These are phyloP conservation scores for Pyronema omphalodes DNA, from an alignment of 495 filamentous ascomycete species.

Conservation along the genomic window DNA sequence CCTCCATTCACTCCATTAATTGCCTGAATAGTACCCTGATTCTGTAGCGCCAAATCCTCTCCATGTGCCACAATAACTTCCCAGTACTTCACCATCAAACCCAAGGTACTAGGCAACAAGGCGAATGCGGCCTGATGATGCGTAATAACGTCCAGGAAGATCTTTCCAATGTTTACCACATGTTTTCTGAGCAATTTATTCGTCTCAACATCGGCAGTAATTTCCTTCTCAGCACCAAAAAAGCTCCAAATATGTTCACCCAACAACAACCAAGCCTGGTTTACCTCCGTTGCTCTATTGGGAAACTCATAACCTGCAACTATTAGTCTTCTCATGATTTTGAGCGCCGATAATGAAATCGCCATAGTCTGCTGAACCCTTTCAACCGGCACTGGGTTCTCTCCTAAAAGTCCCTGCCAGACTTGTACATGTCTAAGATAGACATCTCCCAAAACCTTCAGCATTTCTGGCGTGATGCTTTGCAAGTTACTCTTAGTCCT, in stretches of 20 bases:
- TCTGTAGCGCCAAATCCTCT: slow-evolving; percentile 40
- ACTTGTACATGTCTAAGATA: slow-evolving; percentile 54
- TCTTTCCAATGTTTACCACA: slow-evolving; percentile 70
- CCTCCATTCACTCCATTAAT: slow-evolving; percentile 27
- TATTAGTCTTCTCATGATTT: slow-evolving; percentile 60
- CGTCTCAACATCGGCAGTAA: slow-evolving; percentile 1
- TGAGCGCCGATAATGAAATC: slow-evolving; percentile 51
- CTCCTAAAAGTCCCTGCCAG: slow-evolving; percentile 46
- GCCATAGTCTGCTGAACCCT: slow-evolving; percentile 31
- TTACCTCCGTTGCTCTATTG: slow-evolving; percentile 53
- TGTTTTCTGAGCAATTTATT: slow-evolving; percentile 55
- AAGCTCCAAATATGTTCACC: slow-evolving; percentile 20
- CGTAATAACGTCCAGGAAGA: slow-evolving; percentile 69
- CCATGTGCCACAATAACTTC: slow-evolving; percentile 54
- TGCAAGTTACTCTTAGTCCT: slow-evolving; percentile 54
- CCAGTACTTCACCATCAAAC: slow-evolving; percentile 69
- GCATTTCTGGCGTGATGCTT: slow-evolving; percentile 56
- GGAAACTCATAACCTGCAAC: slow-evolving; percentile 70
- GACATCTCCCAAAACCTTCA: slow-evolving; percentile 54
- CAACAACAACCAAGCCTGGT: slow-evolving; percentile 46
- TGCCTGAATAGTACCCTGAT: slow-evolving; percentile 25
- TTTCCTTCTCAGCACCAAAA: slow-evolving; percentile 11
- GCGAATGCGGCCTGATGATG: slow-evolving; percentile 63
- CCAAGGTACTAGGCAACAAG: slow-evolving; percentile 54
- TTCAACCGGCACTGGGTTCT: slow-evolving; percentile 23